Evolutionary conservation across 2,329 filamentous ascomycete genomes (phyloP), one percentile per base, ranked within the genome.

Genomic region (Ilyonectria destructans): DNA sequence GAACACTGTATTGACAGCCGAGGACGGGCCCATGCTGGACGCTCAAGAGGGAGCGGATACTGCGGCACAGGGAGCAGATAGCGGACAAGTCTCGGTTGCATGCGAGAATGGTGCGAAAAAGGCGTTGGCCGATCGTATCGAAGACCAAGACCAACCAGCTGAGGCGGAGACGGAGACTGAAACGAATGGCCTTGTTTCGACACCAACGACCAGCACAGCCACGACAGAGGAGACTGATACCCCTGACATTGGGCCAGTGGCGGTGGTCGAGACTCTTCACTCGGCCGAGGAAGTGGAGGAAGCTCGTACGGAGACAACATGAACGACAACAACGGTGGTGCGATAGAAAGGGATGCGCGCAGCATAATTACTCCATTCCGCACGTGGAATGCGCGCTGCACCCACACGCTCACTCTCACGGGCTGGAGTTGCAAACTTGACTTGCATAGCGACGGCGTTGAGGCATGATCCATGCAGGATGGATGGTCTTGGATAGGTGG

Each of bases 1-100:
- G 1, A 82, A 79, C 43, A 83, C 84, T 31, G 78, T 91, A 21
- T 78, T 86, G 10, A 75, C 79, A 26, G 74, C 79, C 26, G 78
- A 80, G 31, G 71, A 72, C 17, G 69, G 60, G 23, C 68, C 67
- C 17, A 73, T 73, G 67, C 65, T 74, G 49, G 71, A 77, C 40
- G 72, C 65, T 13, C 61, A 68, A 13, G 73, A 78, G 23, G 56
- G 59, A 54, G 26, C 69, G 51, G 56, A 60, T 65, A 58, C 46
- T 37, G 58, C 51, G 46, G 58, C 46, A 40, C 63, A 43, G 43
- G 52, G 55, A 19, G 49, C 65, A 56, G 21, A 23, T 12, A 9
- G 51, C 21, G 33, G 59, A 48, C 54, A 37, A 26, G 52, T 52
- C 31, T 48, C 56, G 26, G 46, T n/a, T 37, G 54, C 51, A 45